A percentile compares a stretch with the other conserved stretches of the same genome.
phyloP scores from a whole-genome alignment of 2,329 filamentous ascomycete genomes.

The Talaromyces sp. region DNA sequence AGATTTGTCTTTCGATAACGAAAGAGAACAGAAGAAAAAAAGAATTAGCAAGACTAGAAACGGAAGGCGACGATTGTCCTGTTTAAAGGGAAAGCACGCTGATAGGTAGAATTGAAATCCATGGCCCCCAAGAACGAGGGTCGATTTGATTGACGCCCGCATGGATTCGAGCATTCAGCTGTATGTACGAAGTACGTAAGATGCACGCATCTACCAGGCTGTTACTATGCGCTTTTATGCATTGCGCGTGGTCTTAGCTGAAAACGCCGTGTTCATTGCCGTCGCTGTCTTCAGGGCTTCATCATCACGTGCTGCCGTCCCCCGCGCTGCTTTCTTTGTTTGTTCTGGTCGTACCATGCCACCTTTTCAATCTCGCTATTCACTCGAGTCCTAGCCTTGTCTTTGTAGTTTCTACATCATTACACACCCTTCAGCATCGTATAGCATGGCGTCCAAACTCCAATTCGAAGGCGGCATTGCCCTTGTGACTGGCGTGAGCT shows the following conservation, averaged over 20 bases:
- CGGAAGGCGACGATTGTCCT: neutral
- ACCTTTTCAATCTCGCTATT: neutral
- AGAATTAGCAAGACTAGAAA: neutral
- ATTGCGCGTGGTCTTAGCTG: neutral
- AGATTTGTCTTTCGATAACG: neutral
- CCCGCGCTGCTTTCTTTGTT: no score
- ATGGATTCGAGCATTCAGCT: no score
- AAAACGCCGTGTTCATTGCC: neutral
- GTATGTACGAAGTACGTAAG: no score
- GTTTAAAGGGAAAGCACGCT: neutral
- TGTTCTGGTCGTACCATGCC: no score
- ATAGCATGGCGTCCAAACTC: neutral
- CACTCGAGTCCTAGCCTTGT: neutral
- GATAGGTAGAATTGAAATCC: neutral
- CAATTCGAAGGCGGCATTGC: neutral
- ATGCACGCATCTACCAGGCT: no score
- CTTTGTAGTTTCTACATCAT: neutral
- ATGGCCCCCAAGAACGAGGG: neutral
- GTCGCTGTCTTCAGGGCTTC: neutral
- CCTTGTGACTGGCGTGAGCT: constrained; percentile 3
- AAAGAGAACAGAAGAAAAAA: neutral
- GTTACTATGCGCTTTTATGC: neutral
- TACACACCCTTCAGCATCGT: neutral
- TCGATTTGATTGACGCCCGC: no score
- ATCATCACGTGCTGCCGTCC: neutral